Conservation (phyloP, 805 yeast genomes). For the Yamadazyma paraphyllophila region DNA sequence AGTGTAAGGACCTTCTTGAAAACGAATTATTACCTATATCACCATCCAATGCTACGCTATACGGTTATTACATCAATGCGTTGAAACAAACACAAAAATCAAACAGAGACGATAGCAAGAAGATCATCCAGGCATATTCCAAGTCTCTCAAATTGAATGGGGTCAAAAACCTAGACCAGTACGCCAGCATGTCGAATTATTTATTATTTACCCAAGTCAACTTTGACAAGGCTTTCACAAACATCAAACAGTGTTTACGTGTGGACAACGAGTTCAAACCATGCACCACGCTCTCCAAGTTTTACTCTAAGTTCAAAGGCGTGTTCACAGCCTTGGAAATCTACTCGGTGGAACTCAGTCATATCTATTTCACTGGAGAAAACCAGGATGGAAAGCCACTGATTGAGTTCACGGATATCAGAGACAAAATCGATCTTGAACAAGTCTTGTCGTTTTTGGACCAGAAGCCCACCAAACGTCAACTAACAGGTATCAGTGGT, state of each 20-base stretch:
- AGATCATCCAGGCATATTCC: slow-evolving; percentile 24
- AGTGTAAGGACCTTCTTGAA: slow-evolving; percentile 22
- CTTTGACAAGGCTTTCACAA: slow-evolving; percentile 49
- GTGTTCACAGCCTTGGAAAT: slow-evolving; percentile 40
- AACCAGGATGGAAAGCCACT: slow-evolving; percentile 6
- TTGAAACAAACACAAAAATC: slow-evolving; percentile 13
- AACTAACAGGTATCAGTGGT: slow-evolving; percentile 27
- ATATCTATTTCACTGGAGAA: slow-evolving; percentile 19
- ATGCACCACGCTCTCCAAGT: slow-evolving; percentile 58
- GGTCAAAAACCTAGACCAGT: slow-evolving; percentile 21
- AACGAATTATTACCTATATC: slow-evolving; percentile 29
- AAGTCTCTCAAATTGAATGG: slow-evolving; percentile 29
- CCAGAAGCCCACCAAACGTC: slow-evolving; percentile 17
- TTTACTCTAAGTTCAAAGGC: slow-evolving; percentile 46
- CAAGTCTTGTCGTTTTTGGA: slow-evolving; percentile 25
- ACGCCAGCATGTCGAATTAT: slow-evolving; percentile 26
- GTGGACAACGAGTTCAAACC: slow-evolving; percentile 68
- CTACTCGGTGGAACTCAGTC: slow-evolving; percentile 38
- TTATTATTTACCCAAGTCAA: slow-evolving; percentile 50
- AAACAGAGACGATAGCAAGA: slow-evolving; percentile 1
- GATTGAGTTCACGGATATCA: slow-evolving; percentile 25
- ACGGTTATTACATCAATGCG: slow-evolving; percentile 25
- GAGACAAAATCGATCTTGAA: slow-evolving; percentile 22
- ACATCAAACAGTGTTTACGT: slow-evolving; percentile 66
- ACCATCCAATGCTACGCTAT: slow-evolving; percentile 37